Conservation (phyloP, 192 early-diverging fungal genomes). For the Entomortierella chlamydospora region DNA sequence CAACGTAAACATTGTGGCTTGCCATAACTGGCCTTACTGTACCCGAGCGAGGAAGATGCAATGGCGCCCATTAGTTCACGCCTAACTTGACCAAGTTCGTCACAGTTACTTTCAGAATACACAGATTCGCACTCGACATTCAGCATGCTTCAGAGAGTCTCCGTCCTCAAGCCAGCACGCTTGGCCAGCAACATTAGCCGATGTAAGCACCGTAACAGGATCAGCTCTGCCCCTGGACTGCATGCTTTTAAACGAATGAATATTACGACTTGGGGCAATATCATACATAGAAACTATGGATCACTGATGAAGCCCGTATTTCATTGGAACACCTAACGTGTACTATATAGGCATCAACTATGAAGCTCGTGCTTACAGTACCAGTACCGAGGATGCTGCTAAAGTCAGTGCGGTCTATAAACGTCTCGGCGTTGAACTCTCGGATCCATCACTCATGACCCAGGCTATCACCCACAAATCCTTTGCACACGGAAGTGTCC, state of each 20-base stretch:
- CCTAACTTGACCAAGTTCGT: too few species aligned
- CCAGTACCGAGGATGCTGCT: constrained; percentile 20
- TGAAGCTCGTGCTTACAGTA: constrained; percentile 30
- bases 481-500: constrained; percentile 56
- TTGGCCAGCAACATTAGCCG: constrained; percentile 29
- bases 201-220: constrained; percentile 17
- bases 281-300: not conserved
- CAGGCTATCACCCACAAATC: constrained; percentile 65
- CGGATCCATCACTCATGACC: constrained; percentile 54
- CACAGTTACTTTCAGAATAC: not conserved
- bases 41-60: constrained; percentile 2
- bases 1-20: constrained; percentile 50
- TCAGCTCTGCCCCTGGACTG: too few species aligned
- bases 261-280: not conserved
- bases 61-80: not conserved
- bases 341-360: constrained; percentile 33
- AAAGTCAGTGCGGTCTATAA: constrained; percentile 40
- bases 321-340: not conserved
- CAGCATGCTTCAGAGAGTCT: constrained; percentile 44
- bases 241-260: not conserved
- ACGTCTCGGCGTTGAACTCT: constrained; percentile 42
- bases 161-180: constrained; percentile 25
- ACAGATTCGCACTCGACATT: too few species aligned
- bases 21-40: not conserved
- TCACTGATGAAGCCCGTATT: too few species aligned